Evolutionary conservation across 108 stramenopile species (phyloP).

Genomic region (Cyclotella baltica): DNA sequence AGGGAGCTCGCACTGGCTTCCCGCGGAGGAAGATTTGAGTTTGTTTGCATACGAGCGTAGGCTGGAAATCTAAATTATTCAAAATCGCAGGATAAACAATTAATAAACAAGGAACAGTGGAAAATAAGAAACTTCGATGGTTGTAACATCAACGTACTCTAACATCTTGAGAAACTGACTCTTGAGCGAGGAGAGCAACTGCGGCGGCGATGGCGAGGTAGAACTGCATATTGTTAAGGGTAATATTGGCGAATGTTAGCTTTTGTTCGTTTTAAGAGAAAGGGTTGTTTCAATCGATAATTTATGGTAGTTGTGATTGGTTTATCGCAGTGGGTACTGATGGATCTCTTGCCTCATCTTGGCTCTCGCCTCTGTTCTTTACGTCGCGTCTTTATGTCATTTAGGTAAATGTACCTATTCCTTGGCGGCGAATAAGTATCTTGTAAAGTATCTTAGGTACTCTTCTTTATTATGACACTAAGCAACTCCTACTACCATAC

Average conservation of each 20-base stretch:
- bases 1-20: not conserved
- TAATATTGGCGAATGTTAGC: not conserved
- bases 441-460: not conserved
- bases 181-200: conserved; percentile 4
- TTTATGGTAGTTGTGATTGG: not conserved
- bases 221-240: not conserved
- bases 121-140: not conserved
- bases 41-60: conserved; percentile 12
- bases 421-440: not conserved
- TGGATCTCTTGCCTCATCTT: not conserved
- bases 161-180: not conserved
- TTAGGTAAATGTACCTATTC: not conserved
- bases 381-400: not conserved
- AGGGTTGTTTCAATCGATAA: too few relatives aligned
- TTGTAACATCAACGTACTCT: not conserved
- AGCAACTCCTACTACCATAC: too few relatives aligned
- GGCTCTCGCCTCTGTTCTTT: not conserved
- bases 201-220: not conserved
- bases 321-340: not conserved
- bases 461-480: not conserved
- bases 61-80: not conserved
- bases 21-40: not conserved
- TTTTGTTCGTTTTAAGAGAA: not conserved
- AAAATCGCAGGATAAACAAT: not conserved
- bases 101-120: not conserved